A percentile compares a stretch with the other conserved stretches of the same genome.
Conservation (phyloP, 2,329 filamentous ascomycete genomes). For the Phialophora chinensis region DNA sequence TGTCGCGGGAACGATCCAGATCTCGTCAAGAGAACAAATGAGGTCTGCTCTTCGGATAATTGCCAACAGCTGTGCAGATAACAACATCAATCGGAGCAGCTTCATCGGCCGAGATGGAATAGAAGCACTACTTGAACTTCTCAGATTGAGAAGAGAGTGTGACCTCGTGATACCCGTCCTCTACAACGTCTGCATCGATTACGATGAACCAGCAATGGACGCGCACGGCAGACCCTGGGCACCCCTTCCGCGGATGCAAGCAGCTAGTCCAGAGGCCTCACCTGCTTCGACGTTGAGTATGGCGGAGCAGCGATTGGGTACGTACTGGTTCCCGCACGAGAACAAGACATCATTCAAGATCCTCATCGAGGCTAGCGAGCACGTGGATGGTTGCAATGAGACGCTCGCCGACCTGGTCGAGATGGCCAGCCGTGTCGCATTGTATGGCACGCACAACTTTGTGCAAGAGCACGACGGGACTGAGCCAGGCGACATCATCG, state of each 20-base stretch:
- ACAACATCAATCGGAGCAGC: conserved; percentile 37
- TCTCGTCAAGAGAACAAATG: conserved; percentile 15
- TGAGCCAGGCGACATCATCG: conserved; percentile 15
- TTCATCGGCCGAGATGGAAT: conserved; percentile 34
- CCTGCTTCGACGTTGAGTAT: conserved; percentile 20
- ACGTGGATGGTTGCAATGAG: conserved; percentile 14
- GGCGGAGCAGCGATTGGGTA: conserved; percentile 36
- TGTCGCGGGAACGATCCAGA: conserved; percentile 11
- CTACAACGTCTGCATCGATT: conserved; percentile 39
- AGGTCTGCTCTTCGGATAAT: conserved; percentile 35
- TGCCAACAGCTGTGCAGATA: conserved; percentile 40
- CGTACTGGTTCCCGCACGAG: conserved; percentile 13
- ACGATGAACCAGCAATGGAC: conserved; percentile 33
- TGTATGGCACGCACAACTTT: conserved; percentile 27
- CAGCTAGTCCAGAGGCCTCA: conserved; percentile 4
- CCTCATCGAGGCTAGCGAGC: conserved; percentile 20
- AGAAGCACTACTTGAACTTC: conserved; percentile 27
- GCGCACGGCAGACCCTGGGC: conserved; percentile 21
- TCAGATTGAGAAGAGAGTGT: conserved; percentile 20
- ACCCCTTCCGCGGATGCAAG: conserved; percentile 5
- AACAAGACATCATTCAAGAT: conserved; percentile 27
- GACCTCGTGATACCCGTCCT: conserved; percentile 37
- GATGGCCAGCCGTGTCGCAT: conserved; percentile 34
- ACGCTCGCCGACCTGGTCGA: conserved; percentile 36
- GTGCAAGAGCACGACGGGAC: conserved; percentile 10